Evolutionary conservation across 1,284 basidiomycete genomes (phyloP).

Genomic region (Inonotus hispidus): DNA sequence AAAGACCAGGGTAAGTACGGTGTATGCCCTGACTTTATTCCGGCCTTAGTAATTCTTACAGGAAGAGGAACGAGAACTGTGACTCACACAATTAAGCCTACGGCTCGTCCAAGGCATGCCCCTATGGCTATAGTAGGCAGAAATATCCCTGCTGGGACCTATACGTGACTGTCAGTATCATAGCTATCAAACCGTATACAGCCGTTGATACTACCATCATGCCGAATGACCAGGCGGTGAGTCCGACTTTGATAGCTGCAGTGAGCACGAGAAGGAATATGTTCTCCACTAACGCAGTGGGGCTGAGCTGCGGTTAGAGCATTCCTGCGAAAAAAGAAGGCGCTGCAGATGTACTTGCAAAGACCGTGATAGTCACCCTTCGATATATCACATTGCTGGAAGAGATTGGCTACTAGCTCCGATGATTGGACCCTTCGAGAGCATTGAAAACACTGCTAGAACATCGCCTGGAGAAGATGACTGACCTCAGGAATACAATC

Average conservation of each 20-base stretch:
- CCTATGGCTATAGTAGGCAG: constrained; percentile 70
- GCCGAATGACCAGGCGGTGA: constrained; percentile 73
- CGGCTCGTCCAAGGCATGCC: constrained; percentile 61
- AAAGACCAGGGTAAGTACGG: constrained; percentile 53
- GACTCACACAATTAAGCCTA: constrained; percentile 61
- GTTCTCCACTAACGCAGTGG: constrained; percentile 59
- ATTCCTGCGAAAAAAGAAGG: neutral
- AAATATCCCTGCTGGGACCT: constrained; percentile 73
- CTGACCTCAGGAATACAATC: constrained; percentile 25
- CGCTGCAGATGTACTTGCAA: constrained; percentile 52
- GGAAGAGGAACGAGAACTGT: neutral
- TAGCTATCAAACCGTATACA: neutral
- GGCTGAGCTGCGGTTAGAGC: constrained; percentile 32
- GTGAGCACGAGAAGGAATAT: constrained; percentile 61
- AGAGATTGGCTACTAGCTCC: constrained; percentile 65
- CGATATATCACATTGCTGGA: constrained; percentile 63
- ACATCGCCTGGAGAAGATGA: neutral
- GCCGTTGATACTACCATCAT: constrained; percentile 53
- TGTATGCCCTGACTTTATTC: constrained; percentile 55
- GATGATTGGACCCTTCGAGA: constrained; percentile 55
- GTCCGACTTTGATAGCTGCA: constrained; percentile 50
- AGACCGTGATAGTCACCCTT: constrained; percentile 66
- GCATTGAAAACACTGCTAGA: neutral
- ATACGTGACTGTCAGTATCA: neutral
- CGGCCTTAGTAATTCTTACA: neutral